Percentiles rank a stretch among this genome's conserved stretches.
phyloP scores from a whole-genome alignment of 2,329 filamentous ascomycete genomes.

The Endoconidiophora laricicola region DNA sequence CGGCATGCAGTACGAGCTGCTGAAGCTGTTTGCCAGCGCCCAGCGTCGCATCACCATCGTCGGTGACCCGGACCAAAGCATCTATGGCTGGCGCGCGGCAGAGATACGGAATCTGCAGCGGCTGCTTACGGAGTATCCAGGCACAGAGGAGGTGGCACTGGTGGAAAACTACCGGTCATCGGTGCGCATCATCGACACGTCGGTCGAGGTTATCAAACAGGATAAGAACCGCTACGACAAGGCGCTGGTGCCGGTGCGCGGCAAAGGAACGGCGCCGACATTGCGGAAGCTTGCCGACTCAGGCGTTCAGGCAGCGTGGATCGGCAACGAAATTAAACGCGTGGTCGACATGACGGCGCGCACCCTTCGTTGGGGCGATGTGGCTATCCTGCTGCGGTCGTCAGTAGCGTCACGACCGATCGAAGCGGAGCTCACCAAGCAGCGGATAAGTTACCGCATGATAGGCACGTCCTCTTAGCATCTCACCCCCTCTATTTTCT shows the following conservation, averaged over 20 bases:
- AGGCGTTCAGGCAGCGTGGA: constrained; percentile 67
- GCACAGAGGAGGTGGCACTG: constrained; percentile 66
- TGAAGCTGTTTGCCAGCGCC: constrained; percentile 66
- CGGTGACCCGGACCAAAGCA: constrained; percentile 92
- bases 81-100: constrained; percentile 88
- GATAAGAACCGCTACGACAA: constrained; percentile 70
- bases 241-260: constrained; percentile 61
- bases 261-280: constrained; percentile 62
- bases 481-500: background rate
- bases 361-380: constrained; percentile 57
- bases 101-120: constrained; percentile 77
- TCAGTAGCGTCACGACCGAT: constrained; percentile 71
- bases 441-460: constrained; percentile 80
- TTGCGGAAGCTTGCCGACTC: constrained; percentile 57
- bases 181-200: constrained; percentile 62
- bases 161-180: constrained; percentile 94
- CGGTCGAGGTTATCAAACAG: constrained; percentile 78
- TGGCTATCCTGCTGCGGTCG: constrained; percentile 76
- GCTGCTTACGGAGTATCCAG: constrained; percentile 59
- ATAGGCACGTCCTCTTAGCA: constrained; percentile 33
- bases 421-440: constrained; percentile 63
- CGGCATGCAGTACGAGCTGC: constrained; percentile 82
- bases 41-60: constrained; percentile 76
- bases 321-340: constrained; percentile 67
- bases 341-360: constrained; percentile 52